Percentiles rank a stretch among this genome's conserved stretches.
Evolutionary conservation across 352 stramenopile species (phyloP).

Genomic region (Phytophthora litchii): DNA sequence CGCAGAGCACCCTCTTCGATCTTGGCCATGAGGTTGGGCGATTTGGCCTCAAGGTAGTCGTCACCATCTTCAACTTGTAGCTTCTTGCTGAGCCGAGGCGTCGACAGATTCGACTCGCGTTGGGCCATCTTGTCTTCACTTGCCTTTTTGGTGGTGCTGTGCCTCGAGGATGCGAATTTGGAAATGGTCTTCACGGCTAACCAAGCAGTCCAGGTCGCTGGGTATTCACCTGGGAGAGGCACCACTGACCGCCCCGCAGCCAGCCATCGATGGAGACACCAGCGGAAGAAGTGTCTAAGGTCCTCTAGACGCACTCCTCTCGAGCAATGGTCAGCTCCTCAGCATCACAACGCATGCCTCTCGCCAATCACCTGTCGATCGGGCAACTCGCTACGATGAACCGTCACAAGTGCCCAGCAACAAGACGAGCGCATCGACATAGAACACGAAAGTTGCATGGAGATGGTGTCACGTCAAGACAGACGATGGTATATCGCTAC

Average conservation of each 20-base stretch:
- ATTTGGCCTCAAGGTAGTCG: conserved; percentile 37
- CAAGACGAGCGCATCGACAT: conserved; percentile 6
- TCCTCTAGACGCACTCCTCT: conserved; percentile 14
- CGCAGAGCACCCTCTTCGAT: conserved; percentile 51
- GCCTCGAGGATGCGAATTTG: conserved; percentile 18
- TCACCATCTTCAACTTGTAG: conserved; percentile 16
- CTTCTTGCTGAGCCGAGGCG: conserved; percentile 29
- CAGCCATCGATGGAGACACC: conserved; percentile 25
- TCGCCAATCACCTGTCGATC: conserved; percentile 28
- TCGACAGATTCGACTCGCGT: conserved; percentile 27
- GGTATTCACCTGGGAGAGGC: not conserved
- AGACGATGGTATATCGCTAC: conserved; percentile 12
- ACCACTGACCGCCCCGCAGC: conserved; percentile 8
- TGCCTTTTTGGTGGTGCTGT: conserved; percentile 26
- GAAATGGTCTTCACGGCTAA: conserved; percentile 27
- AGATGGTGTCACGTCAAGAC: conserved; percentile 26
- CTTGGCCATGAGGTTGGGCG: conserved; percentile 31
- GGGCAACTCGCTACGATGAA: conserved; percentile 12
- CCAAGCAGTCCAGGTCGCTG: conserved; percentile 8
- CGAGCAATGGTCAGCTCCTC: not conserved
- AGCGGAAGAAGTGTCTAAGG: conserved; percentile 33
- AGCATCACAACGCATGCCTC: conserved; percentile 23
- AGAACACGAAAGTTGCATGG: conserved; percentile 15
- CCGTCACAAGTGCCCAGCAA: conserved; percentile 26
- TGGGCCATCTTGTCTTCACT: conserved; percentile 1